phyloP scores from a whole-genome alignment of 2,329 filamentous ascomycete species.

The Scedosporium dehoogii region DNA sequence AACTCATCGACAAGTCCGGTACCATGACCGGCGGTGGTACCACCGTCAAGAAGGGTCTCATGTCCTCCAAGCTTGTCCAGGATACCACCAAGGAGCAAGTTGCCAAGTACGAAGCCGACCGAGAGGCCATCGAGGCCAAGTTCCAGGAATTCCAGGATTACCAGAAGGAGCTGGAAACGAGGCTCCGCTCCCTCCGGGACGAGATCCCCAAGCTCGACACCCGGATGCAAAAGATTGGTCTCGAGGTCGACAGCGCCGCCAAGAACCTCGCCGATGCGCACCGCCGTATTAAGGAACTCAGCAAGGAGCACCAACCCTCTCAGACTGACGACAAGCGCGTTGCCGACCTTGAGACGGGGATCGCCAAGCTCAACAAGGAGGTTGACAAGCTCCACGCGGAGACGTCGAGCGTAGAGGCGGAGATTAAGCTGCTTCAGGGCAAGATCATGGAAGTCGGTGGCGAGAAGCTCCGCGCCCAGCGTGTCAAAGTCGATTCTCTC shows the following conservation, averaged over 20 bases:
- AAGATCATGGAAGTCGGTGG: constrained; percentile 98
- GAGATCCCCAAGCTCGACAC: constrained; percentile 80
- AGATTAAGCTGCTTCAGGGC: constrained; percentile 87
- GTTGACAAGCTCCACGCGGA: constrained; percentile 71
- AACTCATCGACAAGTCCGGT: constrained; percentile 95
- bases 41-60: constrained; percentile 80
- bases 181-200: constrained; percentile 61
- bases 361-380: constrained; percentile 64
- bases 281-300: constrained; percentile 75
- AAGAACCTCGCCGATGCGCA: constrained; percentile 77
- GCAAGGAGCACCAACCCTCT: constrained; percentile 69
- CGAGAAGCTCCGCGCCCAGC: constrained; percentile 82
- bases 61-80: constrained; percentile 91
- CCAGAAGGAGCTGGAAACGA: constrained; percentile 67
- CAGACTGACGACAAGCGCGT: constrained; percentile 70
- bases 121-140: constrained; percentile 72
- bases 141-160: constrained; percentile 80
- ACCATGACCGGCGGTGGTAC: constrained; percentile 97
- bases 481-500: constrained; percentile 78
- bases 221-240: constrained; percentile 77
- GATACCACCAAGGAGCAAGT: constrained; percentile 86
- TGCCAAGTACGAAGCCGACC: constrained; percentile 72
- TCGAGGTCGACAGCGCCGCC: constrained; percentile 81
- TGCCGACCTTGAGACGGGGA: constrained; percentile 64
- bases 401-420: constrained; percentile 81